Evolutionary conservation across 2,329 filamentous ascomycete species (phyloP), one percentile per base, ranked within the genome.

Genomic region (Neopestalotiopsis sp.): DNA sequence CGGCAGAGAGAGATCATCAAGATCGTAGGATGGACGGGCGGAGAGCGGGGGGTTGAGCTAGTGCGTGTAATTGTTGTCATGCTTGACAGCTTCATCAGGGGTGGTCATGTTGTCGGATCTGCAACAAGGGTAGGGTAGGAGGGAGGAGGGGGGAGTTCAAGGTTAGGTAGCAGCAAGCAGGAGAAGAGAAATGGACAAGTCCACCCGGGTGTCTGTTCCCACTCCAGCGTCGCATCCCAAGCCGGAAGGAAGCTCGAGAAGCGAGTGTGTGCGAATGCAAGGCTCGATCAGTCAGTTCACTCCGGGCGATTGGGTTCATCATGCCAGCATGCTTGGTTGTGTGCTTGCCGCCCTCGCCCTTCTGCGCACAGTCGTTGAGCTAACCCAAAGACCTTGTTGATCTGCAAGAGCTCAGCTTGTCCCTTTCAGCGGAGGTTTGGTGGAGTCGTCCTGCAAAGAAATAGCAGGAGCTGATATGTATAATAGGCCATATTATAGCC

Each of bases 161-260:
- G 57, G 13, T 28, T 65, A 64, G 38, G 64, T 61, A 34, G 61
- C 61, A 65, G 64, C 42, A 20, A 58, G 64, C 65, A 66, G 66
- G 68, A 70, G 67, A 66, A n/a, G 45, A 53, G 45, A 53, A 53
- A 38, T 17, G 45, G 45, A 53, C 45, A 53, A 53, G 45, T 53
- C 17, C 45, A 53, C 45, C 45, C 45, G 45, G 45, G 17, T 17
- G 45, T 38, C 34, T 10, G 34, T 38, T 38, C 45, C 20, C 42
- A 13, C 42, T 49, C 45, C 45, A 53, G 45, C 45, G n/a, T 53
- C 45, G 45, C 45, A 53, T 53, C 17, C 14, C 17, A 9, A 53
- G 45, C 45, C 45, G 45, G 45, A 53, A 53, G 45, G n/a, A 53
- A 53, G 45, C 45, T 53, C 45, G 45, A 53, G 45, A 53, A 53